Evolutionary conservation across 495 filamentous ascomycete species (phyloP).

Genomic region (Daldinia concentrica): DNA sequence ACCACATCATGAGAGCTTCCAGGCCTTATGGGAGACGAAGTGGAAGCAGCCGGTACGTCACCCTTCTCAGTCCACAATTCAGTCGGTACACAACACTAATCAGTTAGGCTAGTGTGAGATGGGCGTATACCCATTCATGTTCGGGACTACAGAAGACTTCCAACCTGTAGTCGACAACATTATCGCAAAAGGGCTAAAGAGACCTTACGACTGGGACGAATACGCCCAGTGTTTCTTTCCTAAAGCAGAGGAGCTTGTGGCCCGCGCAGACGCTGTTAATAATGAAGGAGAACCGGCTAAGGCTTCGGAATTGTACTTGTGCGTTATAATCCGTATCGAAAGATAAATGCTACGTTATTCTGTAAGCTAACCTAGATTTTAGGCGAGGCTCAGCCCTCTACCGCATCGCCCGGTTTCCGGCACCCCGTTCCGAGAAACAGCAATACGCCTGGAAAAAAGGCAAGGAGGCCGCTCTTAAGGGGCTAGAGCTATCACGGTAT

Average conservation of each 20-base stretch:
- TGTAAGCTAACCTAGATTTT: neutral
- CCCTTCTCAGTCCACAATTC: neutral
- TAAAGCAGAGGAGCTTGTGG: slow-evolving; percentile 62
- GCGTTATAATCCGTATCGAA: slow-evolving; percentile 40
- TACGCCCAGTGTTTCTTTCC: slow-evolving; percentile 72
- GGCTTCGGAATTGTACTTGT: slow-evolving; percentile 71
- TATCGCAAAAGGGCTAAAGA: slow-evolving; percentile 45
- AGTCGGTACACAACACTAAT: neutral
- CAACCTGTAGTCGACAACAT: slow-evolving; percentile 65
- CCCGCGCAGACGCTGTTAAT: slow-evolving; percentile 57
- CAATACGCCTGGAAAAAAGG: slow-evolving; percentile 65
- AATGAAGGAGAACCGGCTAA: slow-evolving; percentile 52
- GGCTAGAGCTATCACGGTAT: slow-evolving; percentile 27
- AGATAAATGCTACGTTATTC: neutral
- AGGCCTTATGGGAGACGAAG: slow-evolving; percentile 77
- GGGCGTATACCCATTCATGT: slow-evolving; percentile 80
- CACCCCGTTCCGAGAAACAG: slow-evolving; percentile 57
- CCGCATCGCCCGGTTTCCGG: slow-evolving; percentile 72
- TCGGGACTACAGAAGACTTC: slow-evolving; percentile 70
- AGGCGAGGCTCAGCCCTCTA: slow-evolving; percentile 71
- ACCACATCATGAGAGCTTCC: slow-evolving; percentile 70
- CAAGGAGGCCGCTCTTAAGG: slow-evolving; percentile 63
- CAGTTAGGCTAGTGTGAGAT: slow-evolving; percentile 57
- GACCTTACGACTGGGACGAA: slow-evolving; percentile 62
- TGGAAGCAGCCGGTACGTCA: slow-evolving; percentile 69